These are phyloP conservation scores for Rhodotorula mucilaginosa DNA, from an alignment of 1,284 basidiomycete species.

Conservation along the genomic window DNA sequence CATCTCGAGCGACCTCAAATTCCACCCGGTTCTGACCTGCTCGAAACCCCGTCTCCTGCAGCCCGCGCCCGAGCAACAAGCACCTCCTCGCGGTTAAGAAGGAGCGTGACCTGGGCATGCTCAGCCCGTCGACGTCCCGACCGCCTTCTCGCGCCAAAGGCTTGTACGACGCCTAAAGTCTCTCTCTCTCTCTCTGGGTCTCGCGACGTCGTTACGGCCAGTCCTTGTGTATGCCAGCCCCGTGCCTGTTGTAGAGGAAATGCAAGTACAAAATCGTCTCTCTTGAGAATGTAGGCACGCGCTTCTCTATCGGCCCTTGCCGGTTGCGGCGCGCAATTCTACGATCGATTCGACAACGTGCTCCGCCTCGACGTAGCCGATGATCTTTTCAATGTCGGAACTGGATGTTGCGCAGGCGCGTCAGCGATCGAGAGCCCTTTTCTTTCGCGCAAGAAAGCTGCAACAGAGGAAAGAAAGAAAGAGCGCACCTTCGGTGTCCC, in stretches of 20 bases:
- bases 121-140: conserved; percentile 19
- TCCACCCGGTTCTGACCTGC: no score
- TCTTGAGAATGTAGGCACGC: no score
- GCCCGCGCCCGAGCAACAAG: conserved; percentile 18
- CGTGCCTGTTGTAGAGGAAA: background rate
- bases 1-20: no score
- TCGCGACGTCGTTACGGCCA: no score
- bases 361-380: conserved; percentile 93
- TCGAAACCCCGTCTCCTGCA: background rate
- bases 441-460: no score
- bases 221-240: background rate
- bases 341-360: conserved; percentile 94
- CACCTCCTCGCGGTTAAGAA: conserved; percentile 11
- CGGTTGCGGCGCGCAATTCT: conserved; percentile 11
- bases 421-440: background rate
- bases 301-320: background rate
- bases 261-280: background rate
- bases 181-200: background rate
- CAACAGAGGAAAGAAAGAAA: background rate
- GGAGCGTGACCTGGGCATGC: conserved; percentile 24
- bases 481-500: conserved; percentile 64
- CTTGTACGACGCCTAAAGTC: conserved; percentile 9
- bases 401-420: conserved; percentile 52
- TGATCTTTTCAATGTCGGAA: conserved; percentile 70
- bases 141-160: conserved; percentile 14